These are phyloP conservation scores for Exophiala aquamarina DNA, from an alignment of 2,329 filamentous ascomycete species.

Conservation along the genomic window DNA sequence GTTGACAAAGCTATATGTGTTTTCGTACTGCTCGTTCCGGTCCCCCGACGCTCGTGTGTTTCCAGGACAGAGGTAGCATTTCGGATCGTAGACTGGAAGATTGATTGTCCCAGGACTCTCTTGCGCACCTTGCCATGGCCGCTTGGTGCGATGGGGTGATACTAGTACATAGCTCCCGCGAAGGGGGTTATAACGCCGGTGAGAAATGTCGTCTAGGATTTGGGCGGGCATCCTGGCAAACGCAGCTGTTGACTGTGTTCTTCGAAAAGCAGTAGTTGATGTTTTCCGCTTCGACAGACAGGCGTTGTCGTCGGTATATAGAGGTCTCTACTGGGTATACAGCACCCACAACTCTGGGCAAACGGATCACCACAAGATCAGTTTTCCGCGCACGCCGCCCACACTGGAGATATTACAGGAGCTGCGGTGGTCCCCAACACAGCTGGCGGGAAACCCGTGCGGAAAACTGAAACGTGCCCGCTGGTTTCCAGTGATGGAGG, in stretches of 20 bases:
- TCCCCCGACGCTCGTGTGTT: slow-evolving; percentile 88
- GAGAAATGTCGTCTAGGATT: slow-evolving; percentile 92
- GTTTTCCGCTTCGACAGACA: too few species aligned
- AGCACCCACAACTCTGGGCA: too few species aligned
- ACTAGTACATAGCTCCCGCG: slow-evolving; percentile 90
- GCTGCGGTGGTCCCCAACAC: too few species aligned
- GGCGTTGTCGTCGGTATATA: too few species aligned
- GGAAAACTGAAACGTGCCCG: too few species aligned
- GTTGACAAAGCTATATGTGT: slow-evolving; percentile 93
- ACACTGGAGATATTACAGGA: too few species aligned
- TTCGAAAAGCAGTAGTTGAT: background rate
- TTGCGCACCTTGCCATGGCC: slow-evolving; percentile 91
- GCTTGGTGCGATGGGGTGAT: slow-evolving; percentile 92
- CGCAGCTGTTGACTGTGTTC: too few species aligned
- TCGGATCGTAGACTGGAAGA: slow-evolving; percentile 78
- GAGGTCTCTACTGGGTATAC: too few species aligned
- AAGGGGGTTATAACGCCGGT: slow-evolving; percentile 89
- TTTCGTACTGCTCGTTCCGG: slow-evolving; percentile 78
- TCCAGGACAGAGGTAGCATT: slow-evolving; percentile 93
- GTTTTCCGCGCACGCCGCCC: too few species aligned
- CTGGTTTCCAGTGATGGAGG: too few species aligned
- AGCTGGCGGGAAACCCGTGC: too few species aligned
- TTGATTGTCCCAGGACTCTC: slow-evolving; percentile 67
- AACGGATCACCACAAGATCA: too few species aligned
- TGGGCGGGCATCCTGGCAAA: slow-evolving; percentile 63